Evolutionary conservation across 2,329 filamentous ascomycete genomes (phyloP), one percentile per base, ranked within the genome.

Genomic region (Leptographium lundbergii): DNA sequence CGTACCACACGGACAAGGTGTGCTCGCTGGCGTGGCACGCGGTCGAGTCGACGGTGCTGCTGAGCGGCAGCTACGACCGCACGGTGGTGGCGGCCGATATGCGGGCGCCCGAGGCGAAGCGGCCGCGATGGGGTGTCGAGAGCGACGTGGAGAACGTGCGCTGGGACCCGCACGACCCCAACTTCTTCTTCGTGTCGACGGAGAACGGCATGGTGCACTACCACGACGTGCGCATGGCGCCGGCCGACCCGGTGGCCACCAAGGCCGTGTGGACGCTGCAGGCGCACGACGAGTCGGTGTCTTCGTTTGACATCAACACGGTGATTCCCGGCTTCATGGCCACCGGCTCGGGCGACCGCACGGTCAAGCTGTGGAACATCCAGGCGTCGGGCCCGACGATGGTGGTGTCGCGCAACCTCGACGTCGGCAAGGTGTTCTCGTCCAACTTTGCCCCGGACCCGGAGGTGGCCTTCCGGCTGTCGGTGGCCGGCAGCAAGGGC

Each of bases 301-400:
- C 91, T 10, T 86, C 90, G 0, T 96, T 99, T 70, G 91, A 96
- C 71, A 82, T 97, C 74, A 97, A 96, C 77, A 80, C 86, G 4
- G 77, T 85, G 56, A 90, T 99, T 61, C 92, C 94, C 1, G 94
- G 94, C 51, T 96, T 89, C 79, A 82, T 99, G 73, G 94, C 84
- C 17, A 97, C 94, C 0, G 94, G 91, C 3, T 96, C 91, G 2
- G 91, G 89, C 17, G 94, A 99, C 77, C 92, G 90, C 77, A 89
- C 87, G 6, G 91, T 97, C 66, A 99, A 99, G 79, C 79, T 99
- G 60, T 99, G 94, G 94, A 96, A 96, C 73, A 84, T 96, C 60
- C 81, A 87, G 66, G 73, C 86, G 14, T 81, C 82, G 48, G 91
- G 90, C 2, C 94, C 94, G 1, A 88, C 85, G 61, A 88, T 99